Percentiles rank a stretch among this genome's conserved stretches.
Conservation (phyloP, 2,329 filamentous ascomycete genomes). For the Alternaria sp. region DNA sequence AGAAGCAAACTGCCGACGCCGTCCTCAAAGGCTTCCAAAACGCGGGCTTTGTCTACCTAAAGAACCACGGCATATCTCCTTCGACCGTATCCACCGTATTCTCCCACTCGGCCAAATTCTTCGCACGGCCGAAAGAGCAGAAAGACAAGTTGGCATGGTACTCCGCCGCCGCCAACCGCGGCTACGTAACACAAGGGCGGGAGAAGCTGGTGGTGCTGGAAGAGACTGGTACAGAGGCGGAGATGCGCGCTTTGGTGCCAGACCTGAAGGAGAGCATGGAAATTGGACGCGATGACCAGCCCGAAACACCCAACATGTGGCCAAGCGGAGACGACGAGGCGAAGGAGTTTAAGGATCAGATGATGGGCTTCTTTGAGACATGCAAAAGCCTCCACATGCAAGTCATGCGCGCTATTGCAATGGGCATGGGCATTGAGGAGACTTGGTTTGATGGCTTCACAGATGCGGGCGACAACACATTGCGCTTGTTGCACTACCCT, state of each 20-base stretch:
- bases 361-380: conserved; percentile 77
- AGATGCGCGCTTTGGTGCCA: conserved; percentile 46
- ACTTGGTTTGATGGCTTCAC: conserved; percentile 80
- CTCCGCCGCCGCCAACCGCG: conserved; percentile 58
- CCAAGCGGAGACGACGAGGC: conserved; percentile 65
- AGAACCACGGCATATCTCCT: conserved; percentile 76
- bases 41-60: conserved; percentile 89
- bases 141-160: conserved; percentile 55
- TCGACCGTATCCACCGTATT: conserved; percentile 71
- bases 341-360: conserved; percentile 72
- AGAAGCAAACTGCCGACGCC: conserved; percentile 71
- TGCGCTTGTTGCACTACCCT: conserved; percentile 82
- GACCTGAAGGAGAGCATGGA: conserved; percentile 68
- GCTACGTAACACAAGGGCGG: conserved; percentile 57
- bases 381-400: conserved; percentile 79
- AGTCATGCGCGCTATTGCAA: conserved; percentile 84
- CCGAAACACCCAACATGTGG: conserved; percentile 79
- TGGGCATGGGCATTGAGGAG: conserved; percentile 78
- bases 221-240: conserved; percentile 48
- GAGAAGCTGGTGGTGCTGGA: conserved; percentile 52
- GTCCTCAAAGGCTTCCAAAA: conserved; percentile 83
- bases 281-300: conserved; percentile 68
- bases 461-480: conserved; percentile 60
- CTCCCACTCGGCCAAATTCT: conserved; percentile 52
- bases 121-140: conserved; percentile 48